Evolutionary conservation across 208 protist genomes (phyloP).

Genomic region (Vickermania spadyakhi): DNA sequence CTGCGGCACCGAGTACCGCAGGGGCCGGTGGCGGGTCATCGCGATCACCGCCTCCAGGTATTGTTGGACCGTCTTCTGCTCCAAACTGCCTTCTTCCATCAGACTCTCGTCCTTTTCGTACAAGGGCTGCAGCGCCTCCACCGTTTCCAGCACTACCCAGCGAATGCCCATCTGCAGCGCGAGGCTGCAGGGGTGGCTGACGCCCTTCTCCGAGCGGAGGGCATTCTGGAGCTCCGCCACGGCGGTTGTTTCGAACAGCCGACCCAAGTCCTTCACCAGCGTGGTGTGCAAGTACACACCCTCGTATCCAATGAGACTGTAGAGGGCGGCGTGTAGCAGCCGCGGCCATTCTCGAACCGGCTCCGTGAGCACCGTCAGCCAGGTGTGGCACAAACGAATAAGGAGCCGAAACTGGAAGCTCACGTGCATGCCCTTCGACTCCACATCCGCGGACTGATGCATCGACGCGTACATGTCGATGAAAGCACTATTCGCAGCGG

Average conservation of each 20-base stretch:
- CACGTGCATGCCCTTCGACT: neutral
- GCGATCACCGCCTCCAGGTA: neutral
- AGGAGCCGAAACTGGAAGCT: constrained; percentile 7
- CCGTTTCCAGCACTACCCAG: neutral
- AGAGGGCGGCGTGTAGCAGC: constrained; percentile 5
- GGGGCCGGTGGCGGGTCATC: neutral
- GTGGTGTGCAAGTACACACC: neutral
- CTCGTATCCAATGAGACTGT: constrained; percentile 7
- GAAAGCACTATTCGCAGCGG: neutral
- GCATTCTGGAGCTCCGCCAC: neutral
- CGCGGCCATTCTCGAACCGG: constrained; percentile 5
- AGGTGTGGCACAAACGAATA: constrained; percentile 5
- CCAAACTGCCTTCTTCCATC: neutral
- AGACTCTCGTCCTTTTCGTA: neutral
- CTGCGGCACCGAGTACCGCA: neutral
- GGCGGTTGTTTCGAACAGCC: neutral
- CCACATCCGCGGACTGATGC: neutral
- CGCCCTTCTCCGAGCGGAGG: neutral
- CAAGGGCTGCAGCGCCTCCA: neutral
- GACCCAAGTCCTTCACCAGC: neutral
- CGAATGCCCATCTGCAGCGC: neutral
- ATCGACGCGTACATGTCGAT: neutral
- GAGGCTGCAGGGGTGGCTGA: neutral
- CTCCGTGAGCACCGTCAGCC: constrained; percentile 3
- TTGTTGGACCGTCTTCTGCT: neutral